Percentiles rank a stretch among this genome's conserved stretches.
Conservation (phyloP, 1,284 basidiomycete species). For the Bondarzewia mesenterica region DNA sequence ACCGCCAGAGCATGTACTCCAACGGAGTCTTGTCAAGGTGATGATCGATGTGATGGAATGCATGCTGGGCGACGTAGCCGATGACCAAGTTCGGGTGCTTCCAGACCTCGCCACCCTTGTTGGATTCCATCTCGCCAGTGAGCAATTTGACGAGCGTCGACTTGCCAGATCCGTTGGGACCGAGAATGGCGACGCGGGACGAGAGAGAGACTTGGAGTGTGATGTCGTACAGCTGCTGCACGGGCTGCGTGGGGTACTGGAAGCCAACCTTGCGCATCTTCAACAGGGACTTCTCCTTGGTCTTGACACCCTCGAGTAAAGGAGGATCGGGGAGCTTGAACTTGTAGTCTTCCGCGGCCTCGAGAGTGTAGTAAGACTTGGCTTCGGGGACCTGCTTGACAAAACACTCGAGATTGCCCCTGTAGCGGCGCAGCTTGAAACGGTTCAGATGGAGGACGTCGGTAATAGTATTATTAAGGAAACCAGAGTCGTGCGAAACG, state of each 20-base stretch:
- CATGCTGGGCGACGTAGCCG: conserved; percentile 97
- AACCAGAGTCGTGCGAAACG: conserved; percentile 97
- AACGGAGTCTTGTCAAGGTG: conserved; percentile 98
- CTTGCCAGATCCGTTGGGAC: conserved; percentile 97
- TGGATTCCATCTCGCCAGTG: conserved; percentile 95
- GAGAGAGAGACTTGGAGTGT: conserved; percentile 94
- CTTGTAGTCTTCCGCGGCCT: conserved; percentile 91
- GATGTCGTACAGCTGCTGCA: conserved; percentile 92
- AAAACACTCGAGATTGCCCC: conserved; percentile 95
- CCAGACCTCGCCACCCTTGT: conserved; percentile 96
- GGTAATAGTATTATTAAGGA: conserved; percentile 98
- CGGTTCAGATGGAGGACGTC: conserved; percentile 99
- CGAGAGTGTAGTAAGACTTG: conserved; percentile 95
- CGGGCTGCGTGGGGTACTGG: conserved; percentile 84
- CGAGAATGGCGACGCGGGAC: conserved; percentile 93
- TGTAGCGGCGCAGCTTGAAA: conserved; percentile 97
- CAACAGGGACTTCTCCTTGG: conserved; percentile 94
- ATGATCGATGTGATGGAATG: conserved; percentile 98
- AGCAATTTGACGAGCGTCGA: conserved; percentile 98
- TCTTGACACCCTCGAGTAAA: conserved; percentile 98
- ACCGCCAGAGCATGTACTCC: conserved; percentile 99
- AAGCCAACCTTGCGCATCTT: conserved; percentile 98
- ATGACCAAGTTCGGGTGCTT: conserved; percentile 99
- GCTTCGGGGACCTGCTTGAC: conserved; percentile 94
- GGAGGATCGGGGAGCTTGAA: conserved; percentile 96